phyloP scores from a whole-genome alignment of 2,329 filamentous ascomycete genomes.

The Knufia fluminis region DNA sequence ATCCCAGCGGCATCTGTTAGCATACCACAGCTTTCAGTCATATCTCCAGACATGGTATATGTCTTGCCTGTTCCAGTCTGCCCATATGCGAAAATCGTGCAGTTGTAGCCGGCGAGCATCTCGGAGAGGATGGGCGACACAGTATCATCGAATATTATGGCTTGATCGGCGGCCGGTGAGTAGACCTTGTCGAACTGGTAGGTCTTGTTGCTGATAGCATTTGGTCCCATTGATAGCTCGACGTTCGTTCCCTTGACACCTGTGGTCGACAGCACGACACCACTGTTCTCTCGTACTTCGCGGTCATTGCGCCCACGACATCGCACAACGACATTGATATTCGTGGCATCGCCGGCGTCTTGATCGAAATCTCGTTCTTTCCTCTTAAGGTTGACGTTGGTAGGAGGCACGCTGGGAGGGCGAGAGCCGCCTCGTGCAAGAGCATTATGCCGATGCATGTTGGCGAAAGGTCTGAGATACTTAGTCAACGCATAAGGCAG shows the following conservation, averaged over 20 bases:
- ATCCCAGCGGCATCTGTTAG: conserved; percentile 89
- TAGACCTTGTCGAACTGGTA: conserved; percentile 98
- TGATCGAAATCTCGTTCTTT: conserved; percentile 78
- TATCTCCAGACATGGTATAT: conserved; percentile 98
- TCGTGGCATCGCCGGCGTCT: conserved; percentile 69
- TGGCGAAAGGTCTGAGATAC: neutral
- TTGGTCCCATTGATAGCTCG: conserved; percentile 84
- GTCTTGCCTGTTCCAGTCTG: conserved; percentile 98
- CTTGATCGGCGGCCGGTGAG: conserved; percentile 86
- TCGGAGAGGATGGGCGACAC: conserved; percentile 89
- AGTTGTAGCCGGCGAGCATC: conserved; percentile 94
- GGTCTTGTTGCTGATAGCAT: conserved; percentile 85
- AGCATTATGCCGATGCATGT: conserved; percentile 1
- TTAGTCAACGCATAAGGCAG: neutral
- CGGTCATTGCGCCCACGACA: conserved; percentile 88
- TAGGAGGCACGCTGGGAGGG: conserved; percentile 34
- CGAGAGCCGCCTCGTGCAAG: conserved; percentile 21
- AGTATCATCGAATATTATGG: conserved; percentile 89
- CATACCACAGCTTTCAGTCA: conserved; percentile 75
- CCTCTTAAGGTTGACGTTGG: conserved; percentile 60
- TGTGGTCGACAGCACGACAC: conserved; percentile 79
- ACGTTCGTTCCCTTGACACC: conserved; percentile 79
- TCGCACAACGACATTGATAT: conserved; percentile 94
- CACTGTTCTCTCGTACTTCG: conserved; percentile 88
- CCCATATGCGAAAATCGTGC: conserved; percentile 96